Evolutionary conservation across 148 eudicot species (phyloP).

Genomic region (Nyssa sinensis): DNA sequence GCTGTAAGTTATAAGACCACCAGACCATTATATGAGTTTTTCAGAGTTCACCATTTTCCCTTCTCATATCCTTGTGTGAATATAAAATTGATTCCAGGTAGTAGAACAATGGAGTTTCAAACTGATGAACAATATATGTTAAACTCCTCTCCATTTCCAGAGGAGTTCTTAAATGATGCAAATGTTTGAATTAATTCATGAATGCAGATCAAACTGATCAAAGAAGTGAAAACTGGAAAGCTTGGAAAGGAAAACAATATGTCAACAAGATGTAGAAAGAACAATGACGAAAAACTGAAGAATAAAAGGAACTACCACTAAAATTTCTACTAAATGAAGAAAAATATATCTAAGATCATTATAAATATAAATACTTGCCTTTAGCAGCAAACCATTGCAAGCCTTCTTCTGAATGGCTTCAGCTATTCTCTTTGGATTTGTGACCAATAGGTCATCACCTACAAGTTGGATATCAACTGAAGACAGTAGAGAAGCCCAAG

Average conservation of each 20-base stretch:
- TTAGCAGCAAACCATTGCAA: slow-evolving; percentile 87
- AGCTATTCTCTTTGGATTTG: slow-evolving; percentile 86
- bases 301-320: background rate
- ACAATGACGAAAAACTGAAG: background rate
- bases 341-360: background rate
- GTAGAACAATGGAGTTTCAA: background rate
- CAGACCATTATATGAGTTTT: background rate
- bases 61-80: no score
- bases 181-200: background rate
- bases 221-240: background rate
- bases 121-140: background rate
- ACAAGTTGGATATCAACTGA: slow-evolving; percentile 89
- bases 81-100: background rate
- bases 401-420: slow-evolving; percentile 88
- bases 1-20: no score
- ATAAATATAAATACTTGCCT: slow-evolving; percentile 41
- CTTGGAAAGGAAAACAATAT: background rate
- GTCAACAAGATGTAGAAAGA: background rate
- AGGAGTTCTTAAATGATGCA: background rate
- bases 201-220: background rate
- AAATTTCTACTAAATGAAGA: background rate
- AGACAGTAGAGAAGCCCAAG: slow-evolving; percentile 83
- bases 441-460: slow-evolving; percentile 96
- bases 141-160: background rate
- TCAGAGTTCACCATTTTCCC: background rate